Evolutionary conservation across 139 green algal species (phyloP).

Genomic region (Haematococcus lacustris): DNA sequence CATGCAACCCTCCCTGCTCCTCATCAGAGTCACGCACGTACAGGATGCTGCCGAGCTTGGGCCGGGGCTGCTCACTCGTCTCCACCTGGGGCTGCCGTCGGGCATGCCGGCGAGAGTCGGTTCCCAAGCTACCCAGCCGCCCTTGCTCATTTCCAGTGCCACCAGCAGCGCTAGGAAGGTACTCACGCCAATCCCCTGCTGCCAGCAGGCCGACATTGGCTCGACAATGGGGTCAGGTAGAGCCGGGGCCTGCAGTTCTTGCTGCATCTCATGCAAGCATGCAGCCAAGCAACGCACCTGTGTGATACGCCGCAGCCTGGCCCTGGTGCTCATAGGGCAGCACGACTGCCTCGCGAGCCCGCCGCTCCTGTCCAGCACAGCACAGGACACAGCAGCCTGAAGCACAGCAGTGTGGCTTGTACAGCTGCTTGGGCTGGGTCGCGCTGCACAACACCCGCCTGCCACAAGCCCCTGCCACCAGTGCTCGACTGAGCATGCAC

Average conservation of each 20-base stretch:
- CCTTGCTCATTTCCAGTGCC: background rate
- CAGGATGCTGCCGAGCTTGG: slow-evolving; percentile 58
- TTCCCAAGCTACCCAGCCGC: background rate
- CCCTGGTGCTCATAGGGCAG: slow-evolving; percentile 70
- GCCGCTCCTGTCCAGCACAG: slow-evolving; percentile 32
- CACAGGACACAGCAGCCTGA: too few species aligned
- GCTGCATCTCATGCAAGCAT: too few species aligned
- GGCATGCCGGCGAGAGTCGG: background rate
- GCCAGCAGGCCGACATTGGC: too few species aligned
- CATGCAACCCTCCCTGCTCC: slow-evolving; percentile 37
- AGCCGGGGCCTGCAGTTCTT: too few species aligned
- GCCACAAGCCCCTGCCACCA: too few species aligned
- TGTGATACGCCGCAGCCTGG: slow-evolving; percentile 21
- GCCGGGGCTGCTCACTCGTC: background rate
- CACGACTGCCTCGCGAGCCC: slow-evolving; percentile 42
- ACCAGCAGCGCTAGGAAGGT: slow-evolving; percentile 57
- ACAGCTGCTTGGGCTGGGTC: too few species aligned
- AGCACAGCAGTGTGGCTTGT: too few species aligned
- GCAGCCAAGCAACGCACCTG: too few species aligned
- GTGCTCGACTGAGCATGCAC: too few species aligned
- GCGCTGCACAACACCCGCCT: too few species aligned
- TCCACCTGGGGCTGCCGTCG: background rate
- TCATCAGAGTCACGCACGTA: slow-evolving; percentile 66
- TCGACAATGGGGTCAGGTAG: too few species aligned
- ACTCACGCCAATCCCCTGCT: slow-evolving; percentile 49